Evolutionary conservation across 1,284 basidiomycete species (phyloP), one percentile per base, ranked within the genome.

Genomic region (Leccinum solheimii): DNA sequence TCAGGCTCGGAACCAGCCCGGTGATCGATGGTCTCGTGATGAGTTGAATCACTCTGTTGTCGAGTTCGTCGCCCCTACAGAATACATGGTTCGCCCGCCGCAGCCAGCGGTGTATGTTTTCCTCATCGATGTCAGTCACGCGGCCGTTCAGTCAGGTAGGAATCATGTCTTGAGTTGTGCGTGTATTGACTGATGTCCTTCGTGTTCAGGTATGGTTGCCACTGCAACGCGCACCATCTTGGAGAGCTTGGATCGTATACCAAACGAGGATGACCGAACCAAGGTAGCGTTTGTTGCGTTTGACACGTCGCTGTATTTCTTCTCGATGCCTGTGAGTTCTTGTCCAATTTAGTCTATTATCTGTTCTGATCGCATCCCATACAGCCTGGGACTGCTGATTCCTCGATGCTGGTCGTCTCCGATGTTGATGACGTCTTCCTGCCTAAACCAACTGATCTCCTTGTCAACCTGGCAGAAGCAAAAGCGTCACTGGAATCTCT

Each of bases 11-110:
- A 98, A 97, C 74, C 91, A 95, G 77, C 96, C 96, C 14, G 95
- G 94, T 7, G 97, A 99, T 78, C 83, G 97, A 61, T 99, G 97
- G 95, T 81, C 87, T 54, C 88, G 97, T 64, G 87, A 93, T 7
- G 97, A 99, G 79, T 84, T 99, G 63, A 98, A 97, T 74, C 87
- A 95, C 75, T 86, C 89, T 55, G 93, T 93, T 19, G 95, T 99
- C 63, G 97, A 99, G 77, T 99, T 91, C 72, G 91, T 99, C 63
- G 97, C 97, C 3, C 97, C 97, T 9, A 97, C 96, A 1, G 97
- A 99, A 79, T 99, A 99, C 79, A 98, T 99, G 97, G 95, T 95
- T 71, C 92, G 97, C 66, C 93, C 97, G 16, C 97, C 97, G 48
- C 97, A 98, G 77, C 95, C 97, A 11, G 94, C 96, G 16, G 94